Evolutionary conservation across 805 yeast species (phyloP).

Genomic region (Saturnispora mendoncae): DNA sequence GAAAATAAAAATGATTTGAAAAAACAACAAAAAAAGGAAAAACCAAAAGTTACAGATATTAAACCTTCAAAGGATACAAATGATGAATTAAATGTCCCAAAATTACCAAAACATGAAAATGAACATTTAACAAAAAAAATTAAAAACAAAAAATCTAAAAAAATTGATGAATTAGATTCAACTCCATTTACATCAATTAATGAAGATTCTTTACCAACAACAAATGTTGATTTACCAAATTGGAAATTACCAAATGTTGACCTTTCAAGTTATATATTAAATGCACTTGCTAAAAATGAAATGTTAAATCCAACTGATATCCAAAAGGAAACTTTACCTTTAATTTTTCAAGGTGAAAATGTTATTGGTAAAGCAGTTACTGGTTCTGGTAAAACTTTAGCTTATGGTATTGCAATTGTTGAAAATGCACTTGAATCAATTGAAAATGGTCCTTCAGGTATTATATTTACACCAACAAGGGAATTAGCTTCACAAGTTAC

Average conservation of each 20-base stretch:
- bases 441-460: constrained; percentile 47
- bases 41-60: constrained; percentile 5
- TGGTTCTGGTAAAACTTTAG: constrained; percentile 95
- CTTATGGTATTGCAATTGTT: constrained; percentile 87
- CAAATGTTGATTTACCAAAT: constrained; percentile 44
- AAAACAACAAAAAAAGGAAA: constrained; percentile 7
- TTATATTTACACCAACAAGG: constrained; percentile 90
- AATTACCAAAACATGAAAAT: constrained; percentile 1
- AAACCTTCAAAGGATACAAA: constrained; percentile 12
- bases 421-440: constrained; percentile 39
- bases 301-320: constrained; percentile 76
- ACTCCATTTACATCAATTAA: constrained; percentile 15
- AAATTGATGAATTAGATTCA: constrained; percentile 12
- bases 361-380: constrained; percentile 95
- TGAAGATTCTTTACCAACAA: constrained; percentile 17
- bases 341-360: constrained; percentile 64
- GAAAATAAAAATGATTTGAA: constrained; percentile 11
- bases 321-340: constrained; percentile 68
- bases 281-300: constrained; percentile 50
- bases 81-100: constrained; percentile 15
- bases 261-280: constrained; percentile 48
- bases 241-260: constrained; percentile 40
- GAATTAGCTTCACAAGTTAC: constrained; percentile 93
- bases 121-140: constrained; percentile 8
- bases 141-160: constrained; percentile 6